Evolutionary conservation across 2,329 filamentous ascomycete species (phyloP).

Genomic region (Penicillium sp.): DNA sequence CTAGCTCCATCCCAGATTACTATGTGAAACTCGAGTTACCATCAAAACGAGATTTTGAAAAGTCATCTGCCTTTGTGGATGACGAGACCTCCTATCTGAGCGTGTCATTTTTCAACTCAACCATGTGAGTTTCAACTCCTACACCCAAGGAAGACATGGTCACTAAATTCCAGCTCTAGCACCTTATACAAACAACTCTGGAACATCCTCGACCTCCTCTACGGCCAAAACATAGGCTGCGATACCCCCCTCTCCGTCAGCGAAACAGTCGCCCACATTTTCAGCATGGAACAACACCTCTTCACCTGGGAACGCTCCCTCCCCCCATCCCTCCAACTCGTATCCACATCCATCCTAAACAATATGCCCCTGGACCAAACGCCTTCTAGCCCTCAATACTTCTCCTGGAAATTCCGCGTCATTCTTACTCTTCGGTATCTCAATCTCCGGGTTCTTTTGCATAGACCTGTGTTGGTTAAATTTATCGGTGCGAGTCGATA

Average conservation of each 20-base stretch:
- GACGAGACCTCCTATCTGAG: conserved; percentile 20
- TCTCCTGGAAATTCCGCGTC: conserved; percentile 45
- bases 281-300: conserved; percentile 31
- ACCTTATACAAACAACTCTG: conserved; percentile 41
- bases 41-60: conserved; percentile 16
- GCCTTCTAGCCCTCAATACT: conserved; percentile 12
- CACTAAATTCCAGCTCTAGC: conserved; percentile 16
- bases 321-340: conserved; percentile 15
- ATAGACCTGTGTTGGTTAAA: conserved; percentile 49
- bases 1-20: conserved; percentile 53
- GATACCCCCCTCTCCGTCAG: conserved; percentile 32
- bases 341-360: conserved; percentile 7
- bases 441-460: conserved; percentile 51
- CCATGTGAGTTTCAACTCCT: conserved; percentile 28
- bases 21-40: conserved; percentile 52
- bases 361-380: conserved; percentile 5
- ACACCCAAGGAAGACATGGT: background rate
- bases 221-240: conserved; percentile 54
- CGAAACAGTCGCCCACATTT: conserved; percentile 43
- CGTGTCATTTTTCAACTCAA: conserved; percentile 31
- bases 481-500: conserved; percentile 40
- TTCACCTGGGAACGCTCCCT: conserved; percentile 30
- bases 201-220: conserved; percentile 49
- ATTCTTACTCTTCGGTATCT: conserved; percentile 53
- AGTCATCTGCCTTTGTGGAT: conserved; percentile 18